Evolutionary conservation across 208 protist species (phyloP), one percentile per base, ranked within the genome.

Genomic region (Naegleria gruberi): DNA sequence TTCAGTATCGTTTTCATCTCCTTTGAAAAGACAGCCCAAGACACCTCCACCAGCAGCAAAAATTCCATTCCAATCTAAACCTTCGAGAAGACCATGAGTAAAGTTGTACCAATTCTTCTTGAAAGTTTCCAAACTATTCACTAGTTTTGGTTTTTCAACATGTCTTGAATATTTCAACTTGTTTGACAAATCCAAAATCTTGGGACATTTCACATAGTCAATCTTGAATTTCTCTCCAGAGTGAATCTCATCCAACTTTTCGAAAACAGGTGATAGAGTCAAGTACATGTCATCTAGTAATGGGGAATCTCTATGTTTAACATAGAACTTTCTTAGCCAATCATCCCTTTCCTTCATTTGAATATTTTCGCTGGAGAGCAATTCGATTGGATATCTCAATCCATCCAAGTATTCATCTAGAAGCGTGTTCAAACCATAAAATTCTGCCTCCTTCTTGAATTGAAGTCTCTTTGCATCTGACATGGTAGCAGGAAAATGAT

Each of bases 31-130:
- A n/a, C n/a, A n/a, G n/a, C n/a, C n/a, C n/a, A n/a, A 81, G 7
- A 81, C 65, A 40, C 65, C 65, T n/a, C 65, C 77, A n/a, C 77
- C 77, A 45, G 77, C 77, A 83, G 40, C 40, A 30, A 83, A 83
- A 19, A 83, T 83, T 44, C 43, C 43, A 30, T 12, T 44, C 30
- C 30, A 83, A 30, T 83, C 19, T 5, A 83, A 43, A n/a, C 23
- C 77, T 43, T 83, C 4, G 7, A 83, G 43, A 15, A 83, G 2
- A 34, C n/a, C 34, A 4, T 30, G 5, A 19, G 40, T 44, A 83
- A 45, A 83, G 12, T 4, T 23, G 3, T 83, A 5, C 40, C n/a
- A 83, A 26, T 83, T 40, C 41, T 45, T 19, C 12, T 44, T 44
- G 23, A 44, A 83, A 17, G 6, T 23, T 5, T 83, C 19, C 23